Percentiles rank a stretch among this genome's conserved stretches.
Conservation (phyloP, 2,329 filamentous ascomycete genomes). For the Aspergillus aculeatus region DNA sequence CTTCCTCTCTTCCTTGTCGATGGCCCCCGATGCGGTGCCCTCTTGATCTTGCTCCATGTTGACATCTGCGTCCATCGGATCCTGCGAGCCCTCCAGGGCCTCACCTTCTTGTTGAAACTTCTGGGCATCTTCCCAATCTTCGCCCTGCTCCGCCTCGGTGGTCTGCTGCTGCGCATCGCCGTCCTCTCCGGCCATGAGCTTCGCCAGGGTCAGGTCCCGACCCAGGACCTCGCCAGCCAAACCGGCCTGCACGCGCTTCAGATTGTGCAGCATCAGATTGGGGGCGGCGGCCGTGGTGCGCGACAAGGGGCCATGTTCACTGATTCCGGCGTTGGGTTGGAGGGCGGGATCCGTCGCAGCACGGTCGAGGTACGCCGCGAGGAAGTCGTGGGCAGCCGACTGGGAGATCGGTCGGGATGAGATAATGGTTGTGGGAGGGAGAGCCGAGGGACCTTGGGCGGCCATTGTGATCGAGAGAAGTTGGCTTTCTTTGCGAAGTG, state of each 20-base stretch:
- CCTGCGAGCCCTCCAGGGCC: slow-evolving; percentile 44
- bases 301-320: slow-evolving; percentile 44
- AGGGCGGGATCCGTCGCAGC: slow-evolving; percentile 43
- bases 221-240: slow-evolving; percentile 44
- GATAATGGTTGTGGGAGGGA: slow-evolving; percentile 40
- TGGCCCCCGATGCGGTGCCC: slow-evolving; percentile 28
- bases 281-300: slow-evolving; percentile 42
- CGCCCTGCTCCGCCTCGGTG: slow-evolving; percentile 7
- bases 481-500: slow-evolving; percentile 1
- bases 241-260: slow-evolving; percentile 47
- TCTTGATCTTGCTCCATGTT: slow-evolving; percentile 40
- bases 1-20: slow-evolving; percentile 56
- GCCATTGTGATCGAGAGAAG: slow-evolving; percentile 31
- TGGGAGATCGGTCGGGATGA: slow-evolving; percentile 37
- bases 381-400: slow-evolving; percentile 42
- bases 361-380: slow-evolving; percentile 44
- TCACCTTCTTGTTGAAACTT: slow-evolving; percentile 44
- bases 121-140: slow-evolving; percentile 39
- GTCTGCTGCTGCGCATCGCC: slow-evolving; percentile 26
- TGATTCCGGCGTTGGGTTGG: slow-evolving; percentile 46
- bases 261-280: slow-evolving; percentile 45
- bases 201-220: slow-evolving; percentile 40
- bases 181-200: slow-evolving; percentile 35
- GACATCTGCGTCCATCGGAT: slow-evolving; percentile 39
- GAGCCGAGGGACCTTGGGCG: slow-evolving; percentile 35